These are phyloP conservation scores for Fusarium nygamai DNA, from an alignment of 2,329 filamentous ascomycete species.

Conservation along the genomic window DNA sequence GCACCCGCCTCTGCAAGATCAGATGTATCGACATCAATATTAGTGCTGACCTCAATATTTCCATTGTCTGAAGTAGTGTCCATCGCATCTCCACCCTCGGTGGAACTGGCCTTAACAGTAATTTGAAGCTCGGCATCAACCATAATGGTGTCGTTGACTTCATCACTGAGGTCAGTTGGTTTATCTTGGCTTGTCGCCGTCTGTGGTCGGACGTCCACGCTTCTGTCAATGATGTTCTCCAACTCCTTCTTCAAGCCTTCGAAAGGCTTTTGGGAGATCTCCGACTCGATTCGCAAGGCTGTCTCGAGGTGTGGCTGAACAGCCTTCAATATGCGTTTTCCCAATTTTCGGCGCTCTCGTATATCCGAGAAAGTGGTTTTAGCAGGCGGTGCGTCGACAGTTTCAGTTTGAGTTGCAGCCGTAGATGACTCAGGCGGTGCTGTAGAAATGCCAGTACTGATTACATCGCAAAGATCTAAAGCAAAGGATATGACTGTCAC, in stretches of 20 bases:
- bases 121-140: conserved; percentile 61
- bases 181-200: conserved; percentile 50
- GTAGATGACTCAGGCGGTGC: conserved; percentile 42
- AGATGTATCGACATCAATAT: conserved; percentile 60
- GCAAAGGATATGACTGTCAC: conserved; percentile 67
- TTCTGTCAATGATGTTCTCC: conserved; percentile 76
- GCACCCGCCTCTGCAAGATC: conserved; percentile 44
- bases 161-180: conserved; percentile 51
- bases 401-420: conserved; percentile 45
- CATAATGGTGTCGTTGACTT: conserved; percentile 61
- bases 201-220: conserved; percentile 63
- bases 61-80: conserved; percentile 50
- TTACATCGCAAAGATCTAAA: conserved; percentile 64
- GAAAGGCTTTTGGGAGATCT: conserved; percentile 75
- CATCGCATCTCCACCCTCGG: conserved; percentile 47
- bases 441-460: conserved; percentile 62
- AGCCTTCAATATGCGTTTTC: conserved; percentile 87
- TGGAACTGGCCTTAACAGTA: conserved; percentile 51
- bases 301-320: conserved; percentile 81
- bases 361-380: conserved; percentile 72
- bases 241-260: conserved; percentile 78
- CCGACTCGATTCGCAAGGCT: conserved; percentile 82
- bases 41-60: conserved; percentile 58
- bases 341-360: conserved; percentile 83
- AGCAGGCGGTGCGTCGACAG: conserved; percentile 58